Conservation (phyloP, 139 green algal species). For the Limnomonas spitsbergensis region DNA sequence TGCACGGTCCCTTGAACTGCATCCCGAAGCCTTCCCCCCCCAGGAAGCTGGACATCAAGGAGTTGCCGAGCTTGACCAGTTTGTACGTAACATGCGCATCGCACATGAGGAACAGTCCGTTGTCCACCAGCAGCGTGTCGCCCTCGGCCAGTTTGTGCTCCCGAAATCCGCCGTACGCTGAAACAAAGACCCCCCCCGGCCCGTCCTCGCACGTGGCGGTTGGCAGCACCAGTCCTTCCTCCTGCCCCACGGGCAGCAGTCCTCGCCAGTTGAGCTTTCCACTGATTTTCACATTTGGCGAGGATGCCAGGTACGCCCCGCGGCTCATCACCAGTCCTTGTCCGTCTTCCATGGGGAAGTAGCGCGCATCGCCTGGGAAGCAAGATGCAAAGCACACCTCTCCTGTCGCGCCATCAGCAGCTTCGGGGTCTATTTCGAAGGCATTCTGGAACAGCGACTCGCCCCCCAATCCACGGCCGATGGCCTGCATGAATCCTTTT, state of each 20-base stretch:
- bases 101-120: background rate
- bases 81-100: background rate
- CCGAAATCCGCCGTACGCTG: background rate
- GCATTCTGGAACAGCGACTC: no score
- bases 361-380: no score
- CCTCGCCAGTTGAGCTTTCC: background rate
- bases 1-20: no score
- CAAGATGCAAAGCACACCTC: no score
- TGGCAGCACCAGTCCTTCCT: background rate
- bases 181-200: background rate
- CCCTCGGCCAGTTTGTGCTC: background rate
- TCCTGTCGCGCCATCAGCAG: no score
- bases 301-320: no score
- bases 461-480: no score
- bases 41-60: background rate
- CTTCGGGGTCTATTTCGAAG: no score
- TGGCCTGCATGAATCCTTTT: no score
- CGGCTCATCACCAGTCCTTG: no score
- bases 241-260: background rate
- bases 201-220: background rate
- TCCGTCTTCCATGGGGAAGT: no score
- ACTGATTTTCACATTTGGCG: background rate
- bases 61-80: background rate
- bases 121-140: background rate
- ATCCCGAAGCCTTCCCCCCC: background rate